These are phyloP conservation scores for Casuarina cunninghamiana DNA, from an alignment of 306 rosid species.

Conservation along the genomic window DNA sequence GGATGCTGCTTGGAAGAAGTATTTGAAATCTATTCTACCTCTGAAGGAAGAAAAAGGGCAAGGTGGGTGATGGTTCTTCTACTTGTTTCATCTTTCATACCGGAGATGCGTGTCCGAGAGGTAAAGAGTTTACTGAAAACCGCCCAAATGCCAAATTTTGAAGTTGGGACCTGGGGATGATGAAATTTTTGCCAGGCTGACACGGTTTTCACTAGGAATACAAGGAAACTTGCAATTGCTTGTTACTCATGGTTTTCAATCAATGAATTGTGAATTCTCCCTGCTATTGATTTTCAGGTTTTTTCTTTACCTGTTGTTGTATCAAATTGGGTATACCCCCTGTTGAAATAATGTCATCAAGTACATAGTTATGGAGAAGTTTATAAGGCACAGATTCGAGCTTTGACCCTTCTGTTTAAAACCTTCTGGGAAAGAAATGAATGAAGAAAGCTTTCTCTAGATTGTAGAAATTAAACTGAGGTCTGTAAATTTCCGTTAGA, in stretches of 20 bases:
- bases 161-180: conserved; percentile 25
- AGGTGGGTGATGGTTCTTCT: conserved; percentile 25
- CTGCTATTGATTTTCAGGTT: conserved; percentile 1
- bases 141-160: conserved; percentile 10
- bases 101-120: conserved; percentile 25
- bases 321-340: neutral
- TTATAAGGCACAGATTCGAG: neutral
- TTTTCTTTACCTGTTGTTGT: neutral
- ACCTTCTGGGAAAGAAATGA: neutral
- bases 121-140: conserved; percentile 27
- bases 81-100: conserved; percentile 11
- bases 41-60: conserved; percentile 44
- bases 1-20: conserved; percentile 91
- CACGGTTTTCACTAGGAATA: conserved; percentile 32
- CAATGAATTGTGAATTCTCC: conserved; percentile 5
- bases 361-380: neutral
- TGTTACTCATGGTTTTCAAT: conserved; percentile 6
- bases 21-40: conserved; percentile 62
- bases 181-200: conserved; percentile 15
- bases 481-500: too few species aligned
- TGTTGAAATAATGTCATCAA: neutral
- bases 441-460: neutral
- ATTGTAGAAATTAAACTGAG: too few species aligned
- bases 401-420: neutral
- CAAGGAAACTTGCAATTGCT: conserved; percentile 22